Percentiles rank a stretch among this genome's conserved stretches.
phyloP scores from a whole-genome alignment of 2,329 filamentous ascomycete species.

The Fusarium sterilihyphosum region DNA sequence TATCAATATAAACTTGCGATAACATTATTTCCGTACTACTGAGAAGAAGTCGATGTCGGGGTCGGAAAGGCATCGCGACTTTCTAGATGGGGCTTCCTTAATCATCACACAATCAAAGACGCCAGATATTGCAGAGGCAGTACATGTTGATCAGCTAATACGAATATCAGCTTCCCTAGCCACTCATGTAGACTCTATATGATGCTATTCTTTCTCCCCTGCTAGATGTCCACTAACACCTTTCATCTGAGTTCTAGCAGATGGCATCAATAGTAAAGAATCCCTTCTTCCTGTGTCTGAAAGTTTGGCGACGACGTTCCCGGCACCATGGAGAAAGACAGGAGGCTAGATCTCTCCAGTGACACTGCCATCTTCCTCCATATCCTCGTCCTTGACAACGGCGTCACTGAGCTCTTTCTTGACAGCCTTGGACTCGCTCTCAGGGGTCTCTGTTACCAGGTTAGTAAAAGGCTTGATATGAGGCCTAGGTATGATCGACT shows the following conservation, averaged over 20 bases:
- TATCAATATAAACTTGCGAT: fast-evolving
- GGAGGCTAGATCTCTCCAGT: not conserved
- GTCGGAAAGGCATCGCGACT: not conserved
- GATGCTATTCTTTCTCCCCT: not conserved
- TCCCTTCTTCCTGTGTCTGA: not conserved
- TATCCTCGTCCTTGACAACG: conserved; percentile 24
- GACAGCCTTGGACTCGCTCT: conserved; percentile 26
- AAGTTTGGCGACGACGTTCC: not conserved
- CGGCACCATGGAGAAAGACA: not conserved
- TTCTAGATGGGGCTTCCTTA: not conserved
- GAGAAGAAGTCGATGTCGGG: not conserved
- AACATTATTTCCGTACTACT: not conserved
- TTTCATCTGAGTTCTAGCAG: not conserved
- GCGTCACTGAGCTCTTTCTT: conserved; percentile 29
- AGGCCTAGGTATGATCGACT: not conserved
- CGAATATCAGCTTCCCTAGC: not conserved
- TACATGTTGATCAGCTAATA: not conserved
- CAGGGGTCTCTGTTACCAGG: conserved; percentile 10
- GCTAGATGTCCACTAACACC: not conserved
- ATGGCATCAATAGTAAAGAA: not conserved
- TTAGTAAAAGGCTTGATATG: not conserved
- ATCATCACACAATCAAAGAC: not conserved
- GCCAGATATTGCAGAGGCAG: not conserved
- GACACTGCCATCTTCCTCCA: not conserved
- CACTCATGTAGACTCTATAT: not conserved